Evolutionary conservation across 345 rosid species (phyloP).

Genomic region (Eucalyptus erythrocorys): DNA sequence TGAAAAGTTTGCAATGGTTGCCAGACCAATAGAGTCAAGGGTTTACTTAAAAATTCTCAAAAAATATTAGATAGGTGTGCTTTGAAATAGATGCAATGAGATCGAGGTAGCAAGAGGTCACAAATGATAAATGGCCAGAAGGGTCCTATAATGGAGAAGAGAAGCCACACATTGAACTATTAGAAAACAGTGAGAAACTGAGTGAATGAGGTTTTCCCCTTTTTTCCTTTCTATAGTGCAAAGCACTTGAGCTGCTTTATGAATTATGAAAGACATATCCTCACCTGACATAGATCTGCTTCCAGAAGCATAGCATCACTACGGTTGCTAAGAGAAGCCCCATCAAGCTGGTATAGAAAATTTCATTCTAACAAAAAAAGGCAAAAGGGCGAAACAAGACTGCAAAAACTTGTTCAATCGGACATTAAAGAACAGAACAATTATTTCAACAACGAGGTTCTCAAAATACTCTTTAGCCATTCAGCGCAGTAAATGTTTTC

Average conservation of each 20-base stretch:
- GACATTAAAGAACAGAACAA: neutral
- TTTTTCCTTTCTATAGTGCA: neutral
- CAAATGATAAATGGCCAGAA: neutral
- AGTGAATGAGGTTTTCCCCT: neutral
- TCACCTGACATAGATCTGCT: neutral
- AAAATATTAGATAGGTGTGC: neutral
- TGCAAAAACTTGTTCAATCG: neutral
- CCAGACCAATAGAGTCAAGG: neutral
- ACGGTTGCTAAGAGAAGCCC: neutral
- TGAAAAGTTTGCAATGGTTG: neutral
- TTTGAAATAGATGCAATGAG: neutral
- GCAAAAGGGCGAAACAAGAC: neutral
- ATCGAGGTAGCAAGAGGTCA: neutral
- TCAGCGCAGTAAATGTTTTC: neutral
- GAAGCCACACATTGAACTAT: neutral
- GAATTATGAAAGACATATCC: neutral
- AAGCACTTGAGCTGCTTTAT: neutral
- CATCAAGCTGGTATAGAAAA: neutral
- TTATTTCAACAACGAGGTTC: neutral
- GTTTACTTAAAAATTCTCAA: neutral
- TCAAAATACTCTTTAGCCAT: neutral
- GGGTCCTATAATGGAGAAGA: neutral
- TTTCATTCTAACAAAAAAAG: neutral
- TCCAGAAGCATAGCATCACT: neutral
- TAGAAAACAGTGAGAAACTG: neutral